Evolutionary conservation across 2,329 filamentous ascomycete species (phyloP).

Genomic region (Ceratocystis variospora): DNA sequence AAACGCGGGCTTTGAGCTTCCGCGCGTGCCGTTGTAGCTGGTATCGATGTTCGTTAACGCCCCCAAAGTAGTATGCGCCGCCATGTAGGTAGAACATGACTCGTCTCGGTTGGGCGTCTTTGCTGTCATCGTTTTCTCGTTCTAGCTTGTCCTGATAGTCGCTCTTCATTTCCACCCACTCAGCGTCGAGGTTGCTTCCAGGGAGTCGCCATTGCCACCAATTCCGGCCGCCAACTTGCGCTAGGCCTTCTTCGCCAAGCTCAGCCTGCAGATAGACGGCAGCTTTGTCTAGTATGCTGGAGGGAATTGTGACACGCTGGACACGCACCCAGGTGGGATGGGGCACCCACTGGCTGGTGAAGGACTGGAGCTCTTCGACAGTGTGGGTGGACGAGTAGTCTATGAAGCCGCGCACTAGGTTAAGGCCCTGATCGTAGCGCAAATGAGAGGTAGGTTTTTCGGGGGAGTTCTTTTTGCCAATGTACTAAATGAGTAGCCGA

Average conservation of each 20-base stretch:
- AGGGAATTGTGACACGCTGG: constrained; percentile 52
- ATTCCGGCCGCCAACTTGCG: constrained; percentile 61
- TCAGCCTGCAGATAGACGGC: constrained; percentile 56
- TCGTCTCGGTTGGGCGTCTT: constrained; percentile 30
- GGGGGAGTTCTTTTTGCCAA: constrained; percentile 46
- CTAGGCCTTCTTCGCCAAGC: constrained; percentile 62
- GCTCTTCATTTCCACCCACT: constrained; percentile 92
- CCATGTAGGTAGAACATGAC: constrained; percentile 93
- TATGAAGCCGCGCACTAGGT: constrained; percentile 76
- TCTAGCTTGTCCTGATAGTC: constrained; percentile 39
- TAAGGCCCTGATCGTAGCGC: constrained; percentile 84
- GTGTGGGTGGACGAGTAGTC: constrained; percentile 74
- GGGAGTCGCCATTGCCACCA: constrained; percentile 85
- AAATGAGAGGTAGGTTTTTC: constrained; percentile 80
- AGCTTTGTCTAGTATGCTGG: constrained; percentile 48
- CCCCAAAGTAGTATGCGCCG: constrained; percentile 90
- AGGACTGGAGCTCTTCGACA: constrained; percentile 83
- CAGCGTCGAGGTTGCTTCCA: constrained; percentile 54
- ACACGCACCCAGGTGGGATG: constrained; percentile 77
- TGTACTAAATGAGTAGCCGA: constrained; percentile 43
- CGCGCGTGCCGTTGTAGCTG: constrained; percentile 92
- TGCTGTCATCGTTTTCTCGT: constrained; percentile 40
- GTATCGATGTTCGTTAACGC: constrained; percentile 92
- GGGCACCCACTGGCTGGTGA: constrained; percentile 85
- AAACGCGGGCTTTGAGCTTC: constrained; percentile 78